Base-by-base conservation (phyloP, 1,284 basidiomycete species). In the Trichosporon sp. region DNA sequence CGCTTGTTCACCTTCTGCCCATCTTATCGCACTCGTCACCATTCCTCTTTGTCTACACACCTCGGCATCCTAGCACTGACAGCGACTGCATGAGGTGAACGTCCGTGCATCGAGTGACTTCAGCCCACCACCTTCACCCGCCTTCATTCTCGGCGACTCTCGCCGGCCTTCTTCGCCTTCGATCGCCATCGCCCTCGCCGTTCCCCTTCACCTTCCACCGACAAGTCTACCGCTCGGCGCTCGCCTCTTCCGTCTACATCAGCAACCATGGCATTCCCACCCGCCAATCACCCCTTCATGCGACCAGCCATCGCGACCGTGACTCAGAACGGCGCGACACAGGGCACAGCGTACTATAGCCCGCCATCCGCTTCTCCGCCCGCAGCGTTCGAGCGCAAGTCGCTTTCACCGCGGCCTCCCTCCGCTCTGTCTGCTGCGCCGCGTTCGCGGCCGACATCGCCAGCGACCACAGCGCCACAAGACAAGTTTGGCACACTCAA, bases 231-330 rank as follows among this genome's bases (percentile, higher is more conserved):
- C n/a, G n/a, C n/a, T n/a, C n/a, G n/a, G n/a, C n/a, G n/a, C n/a
- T 44, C 40, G 19, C 21, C 57, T 27, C 21, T 11, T 14, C 56
- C 56, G 36, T 19, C 34, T 37, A 34, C 23, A 49, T n/a, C 29
- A 21, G 21, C 54, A 36, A 37, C 56, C 21, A 61, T 63, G 61
- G 49, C 61, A 16, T 63, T 64, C 9, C 66, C 66, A 34, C 66
- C 66, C 4, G 61, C 63, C 3, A 60, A 59, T 21, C 66, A 68
- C 58, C 66, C 66, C 2, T 68, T 68, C 59, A 58, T 68, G 52
- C 66, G 66, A 7, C 63, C 64, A 31, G 61, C 56, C 21, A 52
- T 67, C 40, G 49, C 49, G 49, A 54, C 49, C 3, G 49, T 54
- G 16, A 29, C 49, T 21, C 49, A 54, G 49, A 54, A 54, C 27